Base-by-base conservation (phyloP, 768 basidiomycete genomes). In the Mycena galopus region DNA sequence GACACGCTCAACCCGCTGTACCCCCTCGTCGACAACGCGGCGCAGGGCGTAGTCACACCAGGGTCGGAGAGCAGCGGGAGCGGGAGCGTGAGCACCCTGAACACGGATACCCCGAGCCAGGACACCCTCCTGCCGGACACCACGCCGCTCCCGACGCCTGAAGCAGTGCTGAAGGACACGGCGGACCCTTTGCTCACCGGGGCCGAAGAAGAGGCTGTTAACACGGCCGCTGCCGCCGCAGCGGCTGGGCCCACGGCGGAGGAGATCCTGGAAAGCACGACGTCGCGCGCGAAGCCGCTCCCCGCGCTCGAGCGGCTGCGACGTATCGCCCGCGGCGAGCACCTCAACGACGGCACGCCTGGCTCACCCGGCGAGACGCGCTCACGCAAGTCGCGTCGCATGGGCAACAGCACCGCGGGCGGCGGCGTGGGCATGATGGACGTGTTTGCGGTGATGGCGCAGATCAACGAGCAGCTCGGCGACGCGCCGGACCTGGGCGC, bases 401-500 rank as follows among this genome's bases (percentile, higher is more conserved):
- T 30, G 6, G 64, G 71, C 3, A 66, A 73, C 3, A 77, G 73
- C 9, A 72, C 64, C 14, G 33, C 58, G 25, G 42, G 67, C 11
- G 80, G 79, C 7, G 81, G 82, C 14, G 83, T 88, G 0, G 89
- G 90, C 10, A 93, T 93, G 83, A 92, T 94, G 92, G 93, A 95
- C 77, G 87, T 95, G 1, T 93, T 96, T 71, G 90, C 91, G 0
- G 88, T 95, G 10, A 89, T 95, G 77, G 86, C 89, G 17, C 93
- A 95, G 79, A 91, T 95, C 77, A 94, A 94, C 79, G 93, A 95
- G 72, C 94, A 95, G 67, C 86, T 95, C 4, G 90, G 90, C 2
- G 84, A 86, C 19, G 91, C 93, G 17, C 82, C 87, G 1, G 91
- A 93, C 74, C 78, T 95, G 67, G 89, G 92, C 23, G 84, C 84